Percentiles rank a stretch among this genome's conserved stretches.
These are phyloP conservation scores for Globisporangium carolinianum DNA, from an alignment of 352 stramenopile species.

Conservation along the genomic window DNA sequence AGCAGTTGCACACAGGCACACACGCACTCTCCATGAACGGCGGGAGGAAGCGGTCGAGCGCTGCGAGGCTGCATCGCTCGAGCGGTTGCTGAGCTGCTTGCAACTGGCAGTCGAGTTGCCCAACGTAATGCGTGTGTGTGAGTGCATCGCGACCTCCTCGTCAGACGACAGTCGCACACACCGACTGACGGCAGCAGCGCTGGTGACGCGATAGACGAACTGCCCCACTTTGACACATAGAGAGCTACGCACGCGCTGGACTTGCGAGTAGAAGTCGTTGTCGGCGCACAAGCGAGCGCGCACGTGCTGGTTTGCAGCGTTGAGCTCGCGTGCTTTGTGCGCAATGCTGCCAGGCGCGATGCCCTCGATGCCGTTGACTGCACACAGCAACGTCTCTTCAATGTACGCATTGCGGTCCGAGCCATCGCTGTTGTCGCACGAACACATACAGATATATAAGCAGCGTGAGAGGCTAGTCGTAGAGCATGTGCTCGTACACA, in stretches of 20 bases:
- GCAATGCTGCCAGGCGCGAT: conserved; percentile 19
- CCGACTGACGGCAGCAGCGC: no score
- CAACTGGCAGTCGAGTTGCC: conserved; percentile 36
- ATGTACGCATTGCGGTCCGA: conserved; percentile 85
- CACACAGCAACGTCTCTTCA: conserved; percentile 84
- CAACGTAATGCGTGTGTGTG: no score
- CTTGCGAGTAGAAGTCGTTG: conserved; percentile 98
- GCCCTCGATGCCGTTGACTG: conserved; percentile 50
- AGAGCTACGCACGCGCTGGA: conserved; percentile 25
- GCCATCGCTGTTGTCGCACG: conserved; percentile 15
- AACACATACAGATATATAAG: not conserved
- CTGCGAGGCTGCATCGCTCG: conserved; percentile 52
- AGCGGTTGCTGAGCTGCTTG: conserved; percentile 45
- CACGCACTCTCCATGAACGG: conserved; percentile 29
- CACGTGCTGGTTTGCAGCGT: conserved; percentile 20
- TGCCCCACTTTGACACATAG: not conserved
- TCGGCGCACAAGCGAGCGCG: conserved; percentile 87
- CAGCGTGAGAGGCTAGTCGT: no score
- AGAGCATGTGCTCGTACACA: no score
- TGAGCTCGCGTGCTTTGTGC: conserved; percentile 21
- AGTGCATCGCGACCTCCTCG: no score
- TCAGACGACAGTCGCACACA: not conserved
- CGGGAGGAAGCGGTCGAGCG: conserved; percentile 83
- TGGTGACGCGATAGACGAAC: no score
- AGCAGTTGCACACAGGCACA: not conserved